These are phyloP conservation scores for Clitopilus passeckerianus DNA, from an alignment of 768 basidiomycete genomes.

Conservation along the genomic window DNA sequence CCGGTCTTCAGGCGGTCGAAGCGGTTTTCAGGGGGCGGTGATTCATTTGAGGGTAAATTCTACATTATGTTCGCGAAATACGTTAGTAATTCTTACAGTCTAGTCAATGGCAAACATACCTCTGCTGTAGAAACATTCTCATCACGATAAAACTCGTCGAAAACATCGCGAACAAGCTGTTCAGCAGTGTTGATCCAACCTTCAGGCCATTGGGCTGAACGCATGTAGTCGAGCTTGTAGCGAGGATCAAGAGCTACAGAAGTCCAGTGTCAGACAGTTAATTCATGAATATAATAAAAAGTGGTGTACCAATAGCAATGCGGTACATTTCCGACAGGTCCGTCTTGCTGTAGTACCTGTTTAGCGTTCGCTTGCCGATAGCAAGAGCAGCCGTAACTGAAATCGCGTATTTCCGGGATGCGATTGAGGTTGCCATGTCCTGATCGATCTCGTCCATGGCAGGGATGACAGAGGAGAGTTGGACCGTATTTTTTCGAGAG, in stretches of 20 bases:
- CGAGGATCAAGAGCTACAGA: constrained; percentile 8
- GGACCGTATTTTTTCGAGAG: constrained; percentile 10
- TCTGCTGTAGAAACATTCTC: not conserved
- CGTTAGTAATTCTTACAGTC: not conserved
- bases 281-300: not conserved
- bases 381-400: constrained; percentile 16
- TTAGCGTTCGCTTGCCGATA: constrained; percentile 19
- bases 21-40: not conserved
- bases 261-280: too few relatives aligned
- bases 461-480: constrained; percentile 26
- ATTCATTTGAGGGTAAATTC: not conserved
- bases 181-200: constrained; percentile 22
- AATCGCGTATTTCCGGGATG: constrained; percentile 1
- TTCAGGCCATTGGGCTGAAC: constrained; percentile 17
- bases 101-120: not conserved
- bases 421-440: constrained; percentile 5
- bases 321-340: constrained; percentile 20
- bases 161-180: constrained; percentile 17
- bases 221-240: constrained; percentile 30
- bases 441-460: constrained; percentile 31
- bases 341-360: constrained; percentile 21
- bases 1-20: constrained; percentile 4
- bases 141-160: constrained; percentile 3
- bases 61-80: too few relatives aligned
- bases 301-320: constrained; percentile 24